Evolutionary conservation across 2,329 filamentous ascomycete species (phyloP).

Genomic region (Colletotrichum viniferum): DNA sequence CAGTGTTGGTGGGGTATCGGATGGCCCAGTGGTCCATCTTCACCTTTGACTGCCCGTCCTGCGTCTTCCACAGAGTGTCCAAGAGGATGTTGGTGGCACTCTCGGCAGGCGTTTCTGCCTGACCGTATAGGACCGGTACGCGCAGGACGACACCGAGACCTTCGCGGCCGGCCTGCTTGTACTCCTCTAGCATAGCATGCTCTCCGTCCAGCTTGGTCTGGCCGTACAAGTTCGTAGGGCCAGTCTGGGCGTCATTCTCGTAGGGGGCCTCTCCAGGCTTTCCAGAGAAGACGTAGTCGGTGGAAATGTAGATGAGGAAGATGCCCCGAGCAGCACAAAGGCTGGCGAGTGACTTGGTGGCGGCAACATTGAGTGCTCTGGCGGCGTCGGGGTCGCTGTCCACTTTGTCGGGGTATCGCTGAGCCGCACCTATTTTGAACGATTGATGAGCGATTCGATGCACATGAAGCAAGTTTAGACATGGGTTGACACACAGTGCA

Average conservation of each 20-base stretch:
- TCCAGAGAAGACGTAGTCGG: conserved; percentile 81
- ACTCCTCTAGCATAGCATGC: conserved; percentile 68
- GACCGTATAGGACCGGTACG: conserved; percentile 84
- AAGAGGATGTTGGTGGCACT: conserved; percentile 85
- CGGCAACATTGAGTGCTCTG: conserved; percentile 73
- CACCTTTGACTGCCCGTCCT: conserved; percentile 64
- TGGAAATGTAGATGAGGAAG: conserved; percentile 79
- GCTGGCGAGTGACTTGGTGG: conserved; percentile 69
- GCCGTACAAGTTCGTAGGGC: conserved; percentile 78
- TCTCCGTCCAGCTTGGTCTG: conserved; percentile 67
- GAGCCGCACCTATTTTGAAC: conserved; percentile 71
- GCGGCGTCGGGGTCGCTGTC: conserved; percentile 79
- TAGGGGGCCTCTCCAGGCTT: conserved; percentile 84
- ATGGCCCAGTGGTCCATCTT: conserved; percentile 88
- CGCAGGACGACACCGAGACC: conserved; percentile 73
- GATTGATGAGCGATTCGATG: background rate
- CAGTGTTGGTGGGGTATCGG: conserved; percentile 87
- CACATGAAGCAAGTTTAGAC: background rate
- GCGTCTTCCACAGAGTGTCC: conserved; percentile 75
- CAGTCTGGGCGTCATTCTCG: conserved; percentile 63
- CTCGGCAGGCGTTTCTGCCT: conserved; percentile 72
- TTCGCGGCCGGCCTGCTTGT: conserved; percentile 47
- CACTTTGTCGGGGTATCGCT: conserved; percentile 86
- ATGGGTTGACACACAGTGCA: conserved; percentile 69
- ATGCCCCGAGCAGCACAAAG: conserved; percentile 66